phyloP scores from a whole-genome alignment of 129 eudicot species.

The Escallonia herrerae region DNA sequence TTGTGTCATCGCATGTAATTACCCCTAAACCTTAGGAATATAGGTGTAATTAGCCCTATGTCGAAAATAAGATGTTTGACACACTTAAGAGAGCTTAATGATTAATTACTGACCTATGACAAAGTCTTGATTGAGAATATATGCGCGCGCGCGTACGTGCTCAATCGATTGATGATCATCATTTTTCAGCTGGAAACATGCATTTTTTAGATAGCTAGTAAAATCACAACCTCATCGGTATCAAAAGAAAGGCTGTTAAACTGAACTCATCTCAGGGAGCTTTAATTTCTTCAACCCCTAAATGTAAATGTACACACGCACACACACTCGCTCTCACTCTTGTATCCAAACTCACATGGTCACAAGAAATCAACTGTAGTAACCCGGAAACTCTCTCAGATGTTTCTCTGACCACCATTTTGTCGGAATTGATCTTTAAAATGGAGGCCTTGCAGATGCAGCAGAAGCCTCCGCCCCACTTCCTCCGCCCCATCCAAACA shows the following conservation, averaged over 20 bases:
- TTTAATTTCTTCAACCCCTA: not conserved
- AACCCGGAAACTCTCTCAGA: too few relatives aligned
- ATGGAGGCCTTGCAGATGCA: slow-evolving; percentile 34
- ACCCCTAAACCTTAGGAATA: too few relatives aligned
- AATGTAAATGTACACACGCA: not conserved
- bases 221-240: too few relatives aligned
- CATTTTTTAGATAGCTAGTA: not conserved
- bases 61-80: too few relatives aligned
- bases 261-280: not conserved
- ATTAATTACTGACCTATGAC: too few relatives aligned
- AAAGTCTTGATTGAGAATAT: too few relatives aligned
- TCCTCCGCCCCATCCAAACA: slow-evolving; percentile 44
- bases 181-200: not conserved
- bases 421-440: not conserved
- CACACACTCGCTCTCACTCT: not conserved
- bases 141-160: too few relatives aligned
- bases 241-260: not conserved
- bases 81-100: too few relatives aligned
- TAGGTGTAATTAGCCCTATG: too few relatives aligned
- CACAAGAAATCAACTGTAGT: not conserved
- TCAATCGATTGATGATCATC: not conserved
- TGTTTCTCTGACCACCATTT: too few relatives aligned
- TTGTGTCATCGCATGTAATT: too few relatives aligned
- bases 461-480: slow-evolving; percentile 15
- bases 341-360: slow-evolving; percentile 5